Evolutionary conservation across 805 yeast species (phyloP), one percentile per base, ranked within the genome.

Genomic region (Spathaspora gorwiae): DNA sequence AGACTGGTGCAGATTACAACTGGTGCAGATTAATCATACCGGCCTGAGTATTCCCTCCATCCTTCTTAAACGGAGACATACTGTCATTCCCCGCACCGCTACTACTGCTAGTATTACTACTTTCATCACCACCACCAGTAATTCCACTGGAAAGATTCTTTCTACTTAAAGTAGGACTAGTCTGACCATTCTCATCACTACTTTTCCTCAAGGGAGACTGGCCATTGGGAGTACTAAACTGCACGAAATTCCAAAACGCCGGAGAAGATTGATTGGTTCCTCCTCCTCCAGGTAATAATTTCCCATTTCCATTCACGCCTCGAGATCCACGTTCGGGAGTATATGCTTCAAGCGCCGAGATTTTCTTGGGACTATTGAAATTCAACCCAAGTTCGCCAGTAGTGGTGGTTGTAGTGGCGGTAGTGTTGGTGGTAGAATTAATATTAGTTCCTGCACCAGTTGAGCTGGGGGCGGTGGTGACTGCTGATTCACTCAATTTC

Each of bases 191-290:
- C 40, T 62, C 73, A 12, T 66, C 73, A 38, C 70, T 65, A 44
- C 62, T 57, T 44, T 70, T 67, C 27, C 74, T 46, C 34, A 65
- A 51, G 1, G 76, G 74, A 0, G 74, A 70, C 48, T 70, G 75
- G 7, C 71, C 73, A 44, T 68, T 68, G 3, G 75, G 76, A 5
- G 75, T 72, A 46, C 72, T 68, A 47, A 90, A 82, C 56, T 90
- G 96, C 57, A 90, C 88, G 66, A 87, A 83, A 60, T 86, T 87
- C 97, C 97, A 88, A 47, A 90, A 79, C 13, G 96, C 97, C 1
- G 98, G 98, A 1, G 96, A 87, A 29, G 84, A 79, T 67, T 65
- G 78, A 66, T 68, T 63, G 62, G 69, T 60, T 8, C 66, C 62
- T 6, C 61, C 57, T 11, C 40, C 40, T 24, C 39, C 39, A 24